Base-by-base conservation (phyloP, 805 yeast genomes). In the Metschnikowia chrysomelidarum region DNA sequence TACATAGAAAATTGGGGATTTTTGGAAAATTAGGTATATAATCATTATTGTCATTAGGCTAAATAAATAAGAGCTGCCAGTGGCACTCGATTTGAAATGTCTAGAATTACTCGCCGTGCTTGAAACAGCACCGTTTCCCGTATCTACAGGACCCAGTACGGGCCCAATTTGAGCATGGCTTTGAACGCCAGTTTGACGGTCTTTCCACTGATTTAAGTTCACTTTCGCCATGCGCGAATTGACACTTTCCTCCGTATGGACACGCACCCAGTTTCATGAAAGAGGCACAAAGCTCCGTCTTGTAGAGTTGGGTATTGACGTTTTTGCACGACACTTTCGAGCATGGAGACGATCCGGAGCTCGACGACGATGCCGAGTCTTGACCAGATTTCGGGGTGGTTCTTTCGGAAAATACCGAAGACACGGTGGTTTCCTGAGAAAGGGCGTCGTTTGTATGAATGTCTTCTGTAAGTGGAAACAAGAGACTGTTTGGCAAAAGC, bases 111-210 rank as follows among this genome's bases (percentile, higher is more conserved):
- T 35, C 46, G 38, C 82, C 86, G 61, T 88, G 97, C 55, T 82
- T 86, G 69, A 89, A 88, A 55, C 95, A 87, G 59, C 97, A 88
- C 54, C 97, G 75, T 57, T 77, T 85, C 18, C 95, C 95, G 62
- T 88, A 88, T 24, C 94, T 77, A 57, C 97, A 88, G 29, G 75
- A 65, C 10, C 96, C 96, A 28, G 72, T 73, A 53, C 80, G 82
- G 15, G 78, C 54, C 95, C 96, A 88, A 58, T 88, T 88, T 44
- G 80, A 82, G 66, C 97, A 88, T 11, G 89, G 84, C 64, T 88
- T 88, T 10, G 95, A 85, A 56, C 95, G 78, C 83, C 91, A 88
- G 54, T 87, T 88, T 36, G 80, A 77, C 8, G 88, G 81, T 41
- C 91, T 72, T 41, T 78, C 81, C 28, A 87, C 80, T 9, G 60